Percentiles rank a stretch among this genome's conserved stretches.
Evolutionary conservation across 768 basidiomycete species (phyloP).

Genomic region (Saitozyma sp.): DNA sequence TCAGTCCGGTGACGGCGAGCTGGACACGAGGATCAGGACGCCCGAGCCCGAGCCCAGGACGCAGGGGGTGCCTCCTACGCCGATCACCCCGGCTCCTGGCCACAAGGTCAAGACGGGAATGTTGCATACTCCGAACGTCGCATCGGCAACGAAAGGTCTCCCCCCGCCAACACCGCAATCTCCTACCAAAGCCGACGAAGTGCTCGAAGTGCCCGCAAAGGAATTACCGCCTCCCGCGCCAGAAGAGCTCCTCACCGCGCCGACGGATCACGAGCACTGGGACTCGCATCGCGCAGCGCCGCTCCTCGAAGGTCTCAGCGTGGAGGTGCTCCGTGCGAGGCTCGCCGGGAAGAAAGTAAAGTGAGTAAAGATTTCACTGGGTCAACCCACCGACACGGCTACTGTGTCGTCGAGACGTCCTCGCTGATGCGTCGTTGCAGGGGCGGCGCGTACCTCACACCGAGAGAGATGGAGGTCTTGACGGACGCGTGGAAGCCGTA

Average conservation of each 20-base stretch:
- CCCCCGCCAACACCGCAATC: constrained; percentile 23
- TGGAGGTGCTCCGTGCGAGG: constrained; percentile 40
- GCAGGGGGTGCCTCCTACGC: constrained; percentile 21
- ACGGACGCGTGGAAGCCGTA: constrained; percentile 79
- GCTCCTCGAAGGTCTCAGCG: constrained; percentile 31
- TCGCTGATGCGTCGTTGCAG: constrained; percentile 19
- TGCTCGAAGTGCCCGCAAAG: constrained; percentile 17
- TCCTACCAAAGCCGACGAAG: constrained; percentile 14
- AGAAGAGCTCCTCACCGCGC: constrained; percentile 18
- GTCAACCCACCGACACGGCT: background rate
- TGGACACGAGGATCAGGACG: constrained; percentile 23
- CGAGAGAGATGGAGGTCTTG: constrained; percentile 75
- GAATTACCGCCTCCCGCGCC: constrained; percentile 23
- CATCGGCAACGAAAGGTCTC: background rate
- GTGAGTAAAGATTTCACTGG: constrained; percentile 22
- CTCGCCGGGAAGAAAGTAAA: constrained; percentile 49
- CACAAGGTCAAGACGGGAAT: constrained; percentile 10
- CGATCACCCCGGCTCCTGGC: constrained; percentile 14
- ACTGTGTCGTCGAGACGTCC: background rate
- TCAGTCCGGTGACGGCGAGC: constrained; percentile 14
- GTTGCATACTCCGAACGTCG: constrained; percentile 16
- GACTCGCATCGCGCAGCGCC: constrained; percentile 29
- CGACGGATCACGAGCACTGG: constrained; percentile 13
- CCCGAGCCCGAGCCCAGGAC: background rate
- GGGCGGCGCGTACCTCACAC: constrained; percentile 62